Percentiles rank a stretch among this genome's conserved stretches.
These are phyloP conservation scores for Flammula alnicola DNA, from an alignment of 1,284 basidiomycete species.

Conservation along the genomic window DNA sequence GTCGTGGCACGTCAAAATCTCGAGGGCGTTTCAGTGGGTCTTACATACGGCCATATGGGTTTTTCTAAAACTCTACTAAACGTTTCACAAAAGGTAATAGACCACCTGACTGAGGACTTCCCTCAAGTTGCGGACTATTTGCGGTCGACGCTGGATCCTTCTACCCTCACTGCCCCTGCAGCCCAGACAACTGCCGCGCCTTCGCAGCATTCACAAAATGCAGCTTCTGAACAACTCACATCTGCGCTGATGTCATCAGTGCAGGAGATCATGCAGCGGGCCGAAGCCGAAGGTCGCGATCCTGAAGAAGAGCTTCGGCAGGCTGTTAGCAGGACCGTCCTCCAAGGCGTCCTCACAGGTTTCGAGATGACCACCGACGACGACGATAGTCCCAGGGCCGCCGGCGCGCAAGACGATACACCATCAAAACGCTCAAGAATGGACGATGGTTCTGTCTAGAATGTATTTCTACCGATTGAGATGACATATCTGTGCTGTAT, in stretches of 20 bases:
- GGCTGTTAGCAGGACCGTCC: conserved; percentile 61
- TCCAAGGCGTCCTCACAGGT: conserved; percentile 64
- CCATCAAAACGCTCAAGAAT: conserved; percentile 36
- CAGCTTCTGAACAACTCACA: conserved; percentile 72
- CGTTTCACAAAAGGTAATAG: conserved; percentile 62
- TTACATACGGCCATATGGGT: conserved; percentile 1
- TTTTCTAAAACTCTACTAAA: conserved; percentile 6
- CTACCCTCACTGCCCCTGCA: conserved; percentile 25
- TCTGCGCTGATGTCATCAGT: conserved; percentile 69
- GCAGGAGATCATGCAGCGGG: conserved; percentile 67
- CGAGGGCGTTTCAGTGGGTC: conserved; percentile 77
- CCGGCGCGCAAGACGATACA: conserved; percentile 20
- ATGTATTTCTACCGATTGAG: too few relatives aligned
- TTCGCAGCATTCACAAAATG: conserved; percentile 72
- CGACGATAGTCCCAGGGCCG: conserved; percentile 11
- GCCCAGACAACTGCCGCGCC: conserved; percentile 32
- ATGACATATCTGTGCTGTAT: too few relatives aligned
- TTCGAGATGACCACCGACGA: conserved; percentile 46
- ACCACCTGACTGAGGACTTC: conserved; percentile 78
- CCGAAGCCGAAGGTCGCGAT: conserved; percentile 65
- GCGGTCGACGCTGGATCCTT: conserved; percentile 45
- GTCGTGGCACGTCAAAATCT: conserved; percentile 62
- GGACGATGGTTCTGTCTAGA: conserved; percentile 28
- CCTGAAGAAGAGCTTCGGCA: conserved; percentile 63
- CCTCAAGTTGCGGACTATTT: conserved; percentile 79